Base-by-base conservation (phyloP, 1,284 basidiomycete genomes). In the Melampsora larici-populina region DNA sequence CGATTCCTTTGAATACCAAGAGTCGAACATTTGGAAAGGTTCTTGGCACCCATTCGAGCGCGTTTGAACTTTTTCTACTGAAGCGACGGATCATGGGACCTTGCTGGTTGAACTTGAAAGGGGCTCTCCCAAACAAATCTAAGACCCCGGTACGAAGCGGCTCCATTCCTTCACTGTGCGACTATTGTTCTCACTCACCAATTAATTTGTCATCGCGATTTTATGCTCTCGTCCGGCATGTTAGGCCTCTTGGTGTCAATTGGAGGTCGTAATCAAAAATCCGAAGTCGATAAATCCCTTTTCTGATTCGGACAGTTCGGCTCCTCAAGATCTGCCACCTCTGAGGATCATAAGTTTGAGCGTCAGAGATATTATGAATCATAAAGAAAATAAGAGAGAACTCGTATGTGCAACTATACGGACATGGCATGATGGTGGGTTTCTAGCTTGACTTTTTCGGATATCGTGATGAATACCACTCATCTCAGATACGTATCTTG, bases 71-170 rank as follows among this genome's bases (percentile, higher is more conserved):
- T 9, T 88, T 99, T n/a, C 93, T 94, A 0, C 82, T 99, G 74
- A 98, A 98, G 85, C 89, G 94, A 49, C 94, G 94, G 85, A 97
- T 99, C 80, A 98, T 97, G 93, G 97, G 97, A 2, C 95, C 97
- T 0, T 99, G 97, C 84, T 99, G 96, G 97, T 86, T 99, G 69
- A 88, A 91, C 79, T 88, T 99, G 80, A 90, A 91, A 83, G 88
- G 90, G 31, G 89, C 90, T 15, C 85, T 88, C 49, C 65, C 73
- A 17, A 58, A 31, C 17, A 58, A 29, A 67, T 33, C 63, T 21
- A 7, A 63, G 51, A 75, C 73, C 64, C 73, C 73, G 2, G 73
- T 75, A 68, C 40, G 91, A 92, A 84, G 40, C n/a, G 63, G 8
- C 29, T 31, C 78, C 58, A 13, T n/a, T 46, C 21, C 33, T 9